These are phyloP conservation scores for Saccharomyces paradoxus DNA, from an alignment of 805 yeast species.

Conservation along the genomic window DNA sequence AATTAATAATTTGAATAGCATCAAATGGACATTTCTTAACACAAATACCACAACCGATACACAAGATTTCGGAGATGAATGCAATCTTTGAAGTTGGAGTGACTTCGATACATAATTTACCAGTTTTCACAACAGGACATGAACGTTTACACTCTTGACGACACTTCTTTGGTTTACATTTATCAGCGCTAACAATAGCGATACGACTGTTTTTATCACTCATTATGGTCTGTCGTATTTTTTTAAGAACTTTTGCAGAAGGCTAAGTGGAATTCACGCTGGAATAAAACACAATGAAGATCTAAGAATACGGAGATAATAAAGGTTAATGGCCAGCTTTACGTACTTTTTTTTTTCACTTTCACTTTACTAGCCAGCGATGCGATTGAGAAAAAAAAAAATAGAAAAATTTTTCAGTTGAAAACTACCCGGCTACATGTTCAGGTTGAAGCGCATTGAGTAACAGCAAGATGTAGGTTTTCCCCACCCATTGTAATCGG, in stretches of 20 bases:
- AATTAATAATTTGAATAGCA: slow-evolving; percentile 89
- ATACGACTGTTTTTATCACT: slow-evolving; percentile 62
- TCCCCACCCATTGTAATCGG: background rate
- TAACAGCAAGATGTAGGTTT: background rate
- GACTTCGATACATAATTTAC: slow-evolving; percentile 95
- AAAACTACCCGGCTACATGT: background rate
- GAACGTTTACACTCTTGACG: slow-evolving; percentile 95
- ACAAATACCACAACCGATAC: slow-evolving; percentile 99
- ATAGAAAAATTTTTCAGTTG: background rate
- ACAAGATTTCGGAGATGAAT: slow-evolving; percentile 83
- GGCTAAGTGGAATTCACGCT: background rate
- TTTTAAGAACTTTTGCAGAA: background rate
- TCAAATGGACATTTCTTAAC: slow-evolving; percentile 97
- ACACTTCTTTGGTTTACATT: slow-evolving; percentile 96
- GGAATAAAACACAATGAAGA: background rate
- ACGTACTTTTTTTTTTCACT: background rate
- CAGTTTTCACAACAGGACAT: slow-evolving; percentile 97
- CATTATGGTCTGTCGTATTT: slow-evolving; percentile 15
- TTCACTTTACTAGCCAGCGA: background rate
- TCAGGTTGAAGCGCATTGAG: background rate
- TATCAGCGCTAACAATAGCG: slow-evolving; percentile 90
- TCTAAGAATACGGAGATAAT: background rate
- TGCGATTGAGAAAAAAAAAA: slow-evolving; percentile 2
- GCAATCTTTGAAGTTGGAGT: slow-evolving; percentile 86
- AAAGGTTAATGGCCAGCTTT: background rate